Percentiles rank a stretch among this genome's conserved stretches.
Conservation (phyloP, 257 asterid species). For the Nicotiana noctiflora region DNA sequence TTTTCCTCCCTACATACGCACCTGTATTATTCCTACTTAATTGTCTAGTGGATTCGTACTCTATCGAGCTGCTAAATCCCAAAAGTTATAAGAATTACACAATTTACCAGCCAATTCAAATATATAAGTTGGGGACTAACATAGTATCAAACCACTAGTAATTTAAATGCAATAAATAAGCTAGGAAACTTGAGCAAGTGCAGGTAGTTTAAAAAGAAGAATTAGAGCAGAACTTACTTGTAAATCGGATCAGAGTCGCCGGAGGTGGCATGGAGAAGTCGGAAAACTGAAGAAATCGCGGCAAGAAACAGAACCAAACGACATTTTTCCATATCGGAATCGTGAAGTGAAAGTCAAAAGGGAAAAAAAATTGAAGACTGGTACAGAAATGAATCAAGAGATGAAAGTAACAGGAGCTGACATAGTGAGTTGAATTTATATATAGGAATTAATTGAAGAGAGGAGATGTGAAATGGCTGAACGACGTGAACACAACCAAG, state of each 20-base stretch:
- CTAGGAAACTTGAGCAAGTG: neutral
- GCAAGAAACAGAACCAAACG: slow-evolving; percentile 38
- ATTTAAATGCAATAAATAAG: neutral
- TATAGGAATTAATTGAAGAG: neutral
- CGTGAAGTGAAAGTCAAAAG: slow-evolving; percentile 3
- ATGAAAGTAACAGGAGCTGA: neutral
- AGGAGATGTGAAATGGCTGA: neutral
- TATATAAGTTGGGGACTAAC: neutral
- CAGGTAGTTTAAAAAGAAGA: neutral
- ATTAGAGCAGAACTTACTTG: slow-evolving; percentile 27
- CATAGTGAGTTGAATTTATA: neutral
- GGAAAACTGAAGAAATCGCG: slow-evolving; percentile 29
- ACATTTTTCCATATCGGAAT: slow-evolving; percentile 17
- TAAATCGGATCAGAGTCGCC: slow-evolving; percentile 76
- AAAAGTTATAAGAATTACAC: neutral
- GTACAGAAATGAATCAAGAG: slow-evolving; percentile 6
- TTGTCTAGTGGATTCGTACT: neutral
- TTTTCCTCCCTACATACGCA: neutral
- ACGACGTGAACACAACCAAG: neutral
- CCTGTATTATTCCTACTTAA: neutral
- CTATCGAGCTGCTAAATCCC: neutral
- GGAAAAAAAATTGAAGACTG: slow-evolving; percentile 13
- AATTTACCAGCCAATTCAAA: neutral
- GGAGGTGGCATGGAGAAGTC: slow-evolving; percentile 43
- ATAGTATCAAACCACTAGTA: no score